Base-by-base conservation (phyloP, 208 protist genomes). In the Acanthamoeba lenticulata region DNA sequence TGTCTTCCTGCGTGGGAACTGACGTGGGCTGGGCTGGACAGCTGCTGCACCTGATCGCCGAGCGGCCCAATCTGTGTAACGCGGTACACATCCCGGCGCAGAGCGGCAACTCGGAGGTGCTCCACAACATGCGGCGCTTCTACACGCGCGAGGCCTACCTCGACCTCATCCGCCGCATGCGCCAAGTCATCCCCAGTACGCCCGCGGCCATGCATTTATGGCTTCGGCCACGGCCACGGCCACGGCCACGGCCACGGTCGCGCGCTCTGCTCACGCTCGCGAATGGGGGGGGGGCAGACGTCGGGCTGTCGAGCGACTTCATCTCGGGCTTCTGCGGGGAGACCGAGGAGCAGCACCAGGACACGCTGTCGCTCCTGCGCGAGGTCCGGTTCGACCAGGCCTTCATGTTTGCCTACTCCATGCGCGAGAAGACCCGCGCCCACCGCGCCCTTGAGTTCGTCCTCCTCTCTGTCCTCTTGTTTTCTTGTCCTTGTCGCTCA, bases 51-150 rank as follows among this genome's bases (percentile, higher is more conserved):
- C 32, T 98, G 21, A 97, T 98, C 77, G 85, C 67, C 27, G 79
- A 94, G n/a, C 44, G 88, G 40, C 94, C 94, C 40, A 98, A 98
- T 95, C 86, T 98, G 24, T 98, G 97, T 95, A 97, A 97, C 29
- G 29, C 36, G 15, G 67, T 98, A 13, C 97, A 98, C 94, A 94
- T 98, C 15, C 97, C 98, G 5, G 97, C 97, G 32, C 97, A 98
- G 92, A 95, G 74, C 62, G 98, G 98, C 32, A 97, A 62, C 40
- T 91, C 40, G 1, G 79, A 85, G 21, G 52, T 93, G 44, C 94
- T 98, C 2, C 88, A 98, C 40, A 60, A 85, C n/a, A 98, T 98
- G 98, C 95, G 97, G 62, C 89, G 98, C 38, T 97, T 97, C 24
- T 98, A 98, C 90, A 86, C 97, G 1, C 90, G 96, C 42, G 96